Evolutionary conservation across 2,329 filamentous ascomycete genomes (phyloP), one percentile per base, ranked within the genome.

Genomic region (Fusarium sp.): DNA sequence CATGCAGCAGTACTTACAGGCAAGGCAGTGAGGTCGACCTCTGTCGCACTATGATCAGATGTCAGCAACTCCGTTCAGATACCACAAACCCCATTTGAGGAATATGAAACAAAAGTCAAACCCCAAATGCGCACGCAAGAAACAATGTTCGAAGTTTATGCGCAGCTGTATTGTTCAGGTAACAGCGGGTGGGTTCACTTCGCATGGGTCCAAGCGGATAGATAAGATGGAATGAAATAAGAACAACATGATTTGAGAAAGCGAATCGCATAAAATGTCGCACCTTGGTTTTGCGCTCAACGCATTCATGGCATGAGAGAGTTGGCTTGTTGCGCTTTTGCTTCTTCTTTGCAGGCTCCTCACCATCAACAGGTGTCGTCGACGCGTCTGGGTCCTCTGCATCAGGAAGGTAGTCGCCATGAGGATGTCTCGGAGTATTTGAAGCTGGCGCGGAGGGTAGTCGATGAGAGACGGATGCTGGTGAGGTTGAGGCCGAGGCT

Each of bases 261-360:
- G 54, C 42, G 40, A n/a, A 65, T 12, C 57, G 45, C 23, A 62
- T 41, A 45, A 30, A 54, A 57, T 45, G 50, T 27, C 55, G 30
- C 77, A 91, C 91, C 85, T 93, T 94, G 25, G 92, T 94, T 81
- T 94, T 94, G 72, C 92, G 85, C 80, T 93, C 91, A 23, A 94
- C 92, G 76, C 92, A 95, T 77, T 93, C 91, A 66, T 90, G 87
- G 75, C 92, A 94, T 50, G 90, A 93, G 67, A 94, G 77, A 2
- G 92, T 94, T 5, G 92, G 92, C 79, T 95, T 95, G 80, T 95
- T 95, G 49, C 92, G 88, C 82, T 92, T 94, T 81, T 94, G 92
- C 81, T 92, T 93, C 82, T 92, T 92, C 78, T 82, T 86, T 13
- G 82, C 76, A n/a, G 82, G 85, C 45, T 82, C 79, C 37, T 78